Evolutionary conservation across 1,284 basidiomycete genomes (phyloP), one percentile per base, ranked within the genome.

Genomic region (Trichosporon coremiiforme): DNA sequence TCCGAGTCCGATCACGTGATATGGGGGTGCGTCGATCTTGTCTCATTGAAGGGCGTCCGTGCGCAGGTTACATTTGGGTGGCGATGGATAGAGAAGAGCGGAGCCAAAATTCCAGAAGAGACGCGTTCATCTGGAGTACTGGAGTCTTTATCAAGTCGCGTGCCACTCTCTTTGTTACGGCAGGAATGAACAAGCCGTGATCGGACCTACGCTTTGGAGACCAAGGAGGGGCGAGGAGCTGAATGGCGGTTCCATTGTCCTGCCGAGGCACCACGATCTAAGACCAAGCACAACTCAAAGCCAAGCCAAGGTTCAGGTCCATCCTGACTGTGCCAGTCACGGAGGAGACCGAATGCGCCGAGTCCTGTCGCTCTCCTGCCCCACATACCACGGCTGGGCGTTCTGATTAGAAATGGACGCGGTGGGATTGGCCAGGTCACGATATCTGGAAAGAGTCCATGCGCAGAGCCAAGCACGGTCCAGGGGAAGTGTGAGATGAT

Each of bases 381-480:
- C 7, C 20, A 53, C 50, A 53, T 53, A 53, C 50, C 50, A 17
- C 50, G 17, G 2, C 20, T 17, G 22, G 20, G 20, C 9, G n/a
- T 22, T 53, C 20, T 53, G 50, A 53, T 53, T 20, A 22, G 50
- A 8, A 53, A 53, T 17, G 50, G 20, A 13, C n/a, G 50, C 22
- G 22, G 20, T 17, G 36, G 36, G 22, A 53, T 53, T 53, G 50
- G 50, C 10, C 20, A 10, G 15, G 50, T 45, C 50, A 53, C 50
- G 22, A 10, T 53, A 53, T 53, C 50, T 53, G 50, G 20, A 3
- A 4, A 12, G 20, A 25, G 50, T 25, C 50, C 20, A 22, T 25
- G 50, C 50, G 50, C 50, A 53, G n/a, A 20, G 50, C 50, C 50
- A 53, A 53, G 50, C 20, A 53, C 50, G 50, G 50, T 17, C 50